Conservation (phyloP, 139 green algal genomes). For the Asterochloris erici region DNA sequence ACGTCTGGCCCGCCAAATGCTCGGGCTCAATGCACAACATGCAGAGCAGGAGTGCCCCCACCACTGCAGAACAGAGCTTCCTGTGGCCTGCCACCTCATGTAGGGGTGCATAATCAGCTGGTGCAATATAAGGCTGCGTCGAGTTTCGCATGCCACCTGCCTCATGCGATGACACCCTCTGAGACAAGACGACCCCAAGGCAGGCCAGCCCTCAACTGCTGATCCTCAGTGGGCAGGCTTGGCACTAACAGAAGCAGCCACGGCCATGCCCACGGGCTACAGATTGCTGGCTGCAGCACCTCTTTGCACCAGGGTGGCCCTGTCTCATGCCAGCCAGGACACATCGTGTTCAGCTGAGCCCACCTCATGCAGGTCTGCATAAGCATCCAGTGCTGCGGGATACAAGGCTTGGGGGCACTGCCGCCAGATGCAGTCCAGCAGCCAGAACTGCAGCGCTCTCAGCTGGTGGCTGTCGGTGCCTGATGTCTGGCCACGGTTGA, state of each 20-base stretch:
- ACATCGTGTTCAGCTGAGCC: neutral
- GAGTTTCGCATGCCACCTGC: no score
- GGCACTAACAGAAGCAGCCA: no score
- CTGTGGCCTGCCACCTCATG: no score
- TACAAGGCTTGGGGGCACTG: neutral
- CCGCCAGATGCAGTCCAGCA: neutral
- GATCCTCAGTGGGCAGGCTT: no score
- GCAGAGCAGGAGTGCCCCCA: neutral
- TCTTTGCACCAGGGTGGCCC: neutral
- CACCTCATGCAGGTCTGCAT: neutral
- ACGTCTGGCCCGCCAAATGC: neutral
- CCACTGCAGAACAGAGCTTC: no score
- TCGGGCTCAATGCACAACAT: neutral
- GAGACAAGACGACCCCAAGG: no score
- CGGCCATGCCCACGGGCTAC: no score
- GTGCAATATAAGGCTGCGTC: no score
- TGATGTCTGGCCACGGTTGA: slow-evolving; percentile 18
- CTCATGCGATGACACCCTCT: no score
- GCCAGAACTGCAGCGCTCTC: neutral
- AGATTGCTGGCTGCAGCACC: neutral
- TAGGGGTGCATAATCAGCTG: no score
- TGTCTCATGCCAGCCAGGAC: neutral
- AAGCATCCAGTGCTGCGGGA: neutral
- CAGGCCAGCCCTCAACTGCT: no score
- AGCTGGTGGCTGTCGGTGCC: slow-evolving; percentile 20